A percentile compares a stretch with the other conserved stretches of the same genome.
Conservation (phyloP, 176 grass and related monocot species). For the Miscanthus lutarioriparius region DNA sequence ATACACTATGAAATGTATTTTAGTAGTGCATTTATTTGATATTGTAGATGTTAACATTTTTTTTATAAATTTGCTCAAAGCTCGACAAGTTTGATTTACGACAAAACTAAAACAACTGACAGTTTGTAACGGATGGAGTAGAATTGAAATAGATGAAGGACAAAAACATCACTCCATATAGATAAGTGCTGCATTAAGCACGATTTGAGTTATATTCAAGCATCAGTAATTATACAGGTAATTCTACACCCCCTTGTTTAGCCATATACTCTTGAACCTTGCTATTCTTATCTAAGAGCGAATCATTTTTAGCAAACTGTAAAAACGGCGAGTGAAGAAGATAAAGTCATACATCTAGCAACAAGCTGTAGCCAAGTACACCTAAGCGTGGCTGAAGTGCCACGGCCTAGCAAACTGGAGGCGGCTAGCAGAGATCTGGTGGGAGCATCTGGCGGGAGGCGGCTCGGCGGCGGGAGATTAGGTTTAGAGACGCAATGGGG, state of each 20-base stretch:
- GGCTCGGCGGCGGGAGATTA: slow-evolving; percentile 8
- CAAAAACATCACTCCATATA: background rate
- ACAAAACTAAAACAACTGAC: background rate
- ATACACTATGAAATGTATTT: background rate
- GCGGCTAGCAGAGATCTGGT: background rate
- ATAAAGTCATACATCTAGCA: background rate
- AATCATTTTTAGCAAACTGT: background rate
- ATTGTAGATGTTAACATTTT: background rate
- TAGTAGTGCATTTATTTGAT: background rate
- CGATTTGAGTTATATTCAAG: background rate
- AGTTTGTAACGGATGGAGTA: background rate
- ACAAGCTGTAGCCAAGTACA: background rate
- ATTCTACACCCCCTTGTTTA: background rate
- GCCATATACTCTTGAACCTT: background rate
- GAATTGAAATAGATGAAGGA: background rate
- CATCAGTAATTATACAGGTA: background rate
- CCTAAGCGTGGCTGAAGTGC: background rate
- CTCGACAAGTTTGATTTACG: background rate
- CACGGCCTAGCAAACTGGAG: background rate
- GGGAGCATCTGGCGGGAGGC: background rate
- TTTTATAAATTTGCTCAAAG: background rate
- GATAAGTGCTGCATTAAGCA: background rate
- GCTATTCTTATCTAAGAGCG: background rate
- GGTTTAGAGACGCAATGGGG: background rate
- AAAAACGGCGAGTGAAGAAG: background rate